A percentile compares a stretch with the other conserved stretches of the same genome.
These are phyloP conservation scores for Astrephomene gubernaculifera DNA, from an alignment of 139 green algal species.

Conservation along the genomic window DNA sequence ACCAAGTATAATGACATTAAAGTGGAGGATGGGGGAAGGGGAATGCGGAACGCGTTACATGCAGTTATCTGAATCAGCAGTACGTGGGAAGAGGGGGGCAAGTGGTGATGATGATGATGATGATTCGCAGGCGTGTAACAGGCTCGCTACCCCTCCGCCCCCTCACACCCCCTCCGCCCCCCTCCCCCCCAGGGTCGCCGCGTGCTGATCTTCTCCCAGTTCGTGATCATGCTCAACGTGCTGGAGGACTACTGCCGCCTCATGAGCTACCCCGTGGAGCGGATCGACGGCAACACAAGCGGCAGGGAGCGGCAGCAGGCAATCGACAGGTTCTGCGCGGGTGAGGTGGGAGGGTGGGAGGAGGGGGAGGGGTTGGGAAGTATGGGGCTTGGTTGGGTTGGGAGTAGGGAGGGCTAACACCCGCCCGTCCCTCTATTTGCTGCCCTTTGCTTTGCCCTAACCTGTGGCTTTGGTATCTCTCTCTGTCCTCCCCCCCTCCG, in stretches of 20 bases:
- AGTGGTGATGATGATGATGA: too few species aligned
- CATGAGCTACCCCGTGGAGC: conserved; percentile 76
- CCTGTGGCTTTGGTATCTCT: too few species aligned
- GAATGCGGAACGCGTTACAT: too few species aligned
- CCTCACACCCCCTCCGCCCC: not conserved
- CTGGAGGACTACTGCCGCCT: conserved; percentile 85
- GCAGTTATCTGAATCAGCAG: too few species aligned
- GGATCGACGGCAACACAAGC: conserved; percentile 83
- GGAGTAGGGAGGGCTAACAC: too few species aligned
- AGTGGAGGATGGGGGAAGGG: too few species aligned
- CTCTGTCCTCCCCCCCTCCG: not conserved
- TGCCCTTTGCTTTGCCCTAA: too few species aligned
- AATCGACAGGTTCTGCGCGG: conserved; percentile 93
- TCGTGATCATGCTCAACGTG: conserved; percentile 82
- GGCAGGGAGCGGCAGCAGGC: conserved; percentile 80
- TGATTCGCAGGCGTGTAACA: too few species aligned
- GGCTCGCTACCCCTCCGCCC: not conserved
- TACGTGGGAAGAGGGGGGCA: too few species aligned
- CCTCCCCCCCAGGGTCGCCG: conserved; percentile 27
- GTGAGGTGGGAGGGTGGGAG: conserved; percentile 29
- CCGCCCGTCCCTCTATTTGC: too few species aligned
- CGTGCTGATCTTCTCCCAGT: conserved; percentile 95
- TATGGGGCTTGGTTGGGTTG: not conserved
- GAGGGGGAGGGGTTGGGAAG: not conserved
- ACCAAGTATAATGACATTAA: too few species aligned